A percentile compares a stretch with the other conserved stretches of the same genome.
Evolutionary conservation across 495 filamentous ascomycete species (phyloP).

Genomic region (Geopyxis carbonaria): DNA sequence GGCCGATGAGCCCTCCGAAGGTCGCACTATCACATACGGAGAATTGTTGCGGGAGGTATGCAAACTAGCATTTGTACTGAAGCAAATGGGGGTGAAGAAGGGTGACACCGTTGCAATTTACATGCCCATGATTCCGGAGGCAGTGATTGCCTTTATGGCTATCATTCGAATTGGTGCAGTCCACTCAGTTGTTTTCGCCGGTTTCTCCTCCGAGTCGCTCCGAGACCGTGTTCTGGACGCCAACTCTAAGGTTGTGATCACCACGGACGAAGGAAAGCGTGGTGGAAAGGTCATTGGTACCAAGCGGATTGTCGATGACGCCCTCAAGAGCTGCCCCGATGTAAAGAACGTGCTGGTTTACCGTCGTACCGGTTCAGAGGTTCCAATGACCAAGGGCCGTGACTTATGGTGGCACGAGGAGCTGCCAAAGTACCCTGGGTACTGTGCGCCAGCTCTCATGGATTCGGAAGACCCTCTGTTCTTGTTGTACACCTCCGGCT

Average conservation of each 20-base stretch:
- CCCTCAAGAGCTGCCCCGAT: conserved; percentile 89
- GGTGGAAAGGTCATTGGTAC: conserved; percentile 96
- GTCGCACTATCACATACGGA: conserved; percentile 78
- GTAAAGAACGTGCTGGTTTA: conserved; percentile 73
- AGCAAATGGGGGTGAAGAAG: conserved; percentile 90
- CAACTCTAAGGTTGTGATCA: conserved; percentile 80
- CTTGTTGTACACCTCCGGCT: conserved; percentile 93
- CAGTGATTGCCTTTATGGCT: conserved; percentile 76
- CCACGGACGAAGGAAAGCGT: conserved; percentile 91
- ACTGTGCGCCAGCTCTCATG: conserved; percentile 73
- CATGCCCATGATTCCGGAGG: conserved; percentile 97
- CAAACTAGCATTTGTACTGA: conserved; percentile 66
- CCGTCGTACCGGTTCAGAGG: conserved; percentile 87
- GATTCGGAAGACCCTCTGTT: conserved; percentile 92
- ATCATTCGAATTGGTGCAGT: conserved; percentile 85
- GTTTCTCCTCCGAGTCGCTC: conserved; percentile 93
- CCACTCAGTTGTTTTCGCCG: conserved; percentile 96
- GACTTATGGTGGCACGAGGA: conserved; percentile 99
- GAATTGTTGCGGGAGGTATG: conserved; percentile 90
- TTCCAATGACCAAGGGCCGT: conserved; percentile 74
- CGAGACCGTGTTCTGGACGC: conserved; percentile 90
- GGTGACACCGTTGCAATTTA: conserved; percentile 96
- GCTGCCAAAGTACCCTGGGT: conserved; percentile 82
- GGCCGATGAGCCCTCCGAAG: conserved; percentile 76
- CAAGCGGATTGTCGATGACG: conserved; percentile 98